phyloP scores from a whole-genome alignment of 192 early-diverging fungal genomes.

The Glomus cerebriforme region DNA sequence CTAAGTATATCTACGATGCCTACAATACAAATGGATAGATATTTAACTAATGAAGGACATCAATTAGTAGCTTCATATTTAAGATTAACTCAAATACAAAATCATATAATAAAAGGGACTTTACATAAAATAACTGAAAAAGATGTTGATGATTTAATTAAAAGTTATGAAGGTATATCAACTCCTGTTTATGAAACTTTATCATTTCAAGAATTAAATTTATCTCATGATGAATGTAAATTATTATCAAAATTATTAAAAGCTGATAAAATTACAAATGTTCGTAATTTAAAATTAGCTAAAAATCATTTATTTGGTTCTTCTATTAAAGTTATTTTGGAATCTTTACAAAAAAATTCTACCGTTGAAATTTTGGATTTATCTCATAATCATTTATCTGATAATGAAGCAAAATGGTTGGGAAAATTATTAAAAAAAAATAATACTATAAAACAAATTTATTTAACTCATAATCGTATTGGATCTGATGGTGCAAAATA shows the following conservation, averaged over 20 bases:
- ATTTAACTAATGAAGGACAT: constrained; percentile 17
- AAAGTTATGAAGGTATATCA: neutral
- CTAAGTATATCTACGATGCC: too few relatives aligned
- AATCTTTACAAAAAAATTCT: neutral
- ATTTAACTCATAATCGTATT: constrained; percentile 38
- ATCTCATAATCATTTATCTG: neutral
- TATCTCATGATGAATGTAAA: neutral
- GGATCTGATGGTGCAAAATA: constrained; percentile 31
- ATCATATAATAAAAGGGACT: constrained; percentile 6
- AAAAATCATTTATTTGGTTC: constrained; percentile 1
- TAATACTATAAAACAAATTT: constrained; percentile 22
- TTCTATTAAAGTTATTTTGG: neutral
- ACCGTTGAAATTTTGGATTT: neutral
- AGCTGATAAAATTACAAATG: neutral
- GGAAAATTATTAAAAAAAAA: constrained; percentile 21
- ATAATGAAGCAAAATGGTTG: constrained; percentile 6
- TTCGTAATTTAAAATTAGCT: neutral
- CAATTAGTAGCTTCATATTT: constrained; percentile 3
- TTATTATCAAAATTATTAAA: constrained; percentile 13
- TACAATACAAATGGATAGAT: neutral
- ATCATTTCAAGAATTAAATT: neutral
- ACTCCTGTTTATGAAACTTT: neutral
- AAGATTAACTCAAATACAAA: constrained; percentile 11
- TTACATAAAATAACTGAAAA: constrained; percentile 12
- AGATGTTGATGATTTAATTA: constrained; percentile 19